Evolutionary conservation across 176 grass and related monocot genomes (phyloP).

Genomic region (Oryza officinalis): DNA sequence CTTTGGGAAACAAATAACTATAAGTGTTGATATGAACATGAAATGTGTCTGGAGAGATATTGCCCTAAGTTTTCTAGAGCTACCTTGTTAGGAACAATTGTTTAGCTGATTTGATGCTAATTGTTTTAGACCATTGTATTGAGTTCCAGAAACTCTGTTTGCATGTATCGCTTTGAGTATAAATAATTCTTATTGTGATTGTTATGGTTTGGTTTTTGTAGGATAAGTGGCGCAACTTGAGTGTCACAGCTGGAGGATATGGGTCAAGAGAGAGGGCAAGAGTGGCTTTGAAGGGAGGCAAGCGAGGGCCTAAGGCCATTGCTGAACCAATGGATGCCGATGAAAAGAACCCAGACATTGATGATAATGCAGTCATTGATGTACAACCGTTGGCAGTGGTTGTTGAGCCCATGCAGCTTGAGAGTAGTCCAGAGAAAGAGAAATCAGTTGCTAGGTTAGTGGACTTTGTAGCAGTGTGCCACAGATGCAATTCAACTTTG

Average conservation of each 20-base stretch:
- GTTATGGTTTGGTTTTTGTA: slow-evolving; percentile 31
- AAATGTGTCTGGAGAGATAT: neutral
- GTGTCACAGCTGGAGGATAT: slow-evolving; percentile 72
- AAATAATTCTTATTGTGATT: slow-evolving; percentile 7
- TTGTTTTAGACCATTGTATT: neutral
- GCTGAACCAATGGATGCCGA: slow-evolving; percentile 45
- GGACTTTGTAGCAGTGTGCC: slow-evolving; percentile 21
- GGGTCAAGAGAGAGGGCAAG: slow-evolving; percentile 80
- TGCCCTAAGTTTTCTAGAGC: neutral
- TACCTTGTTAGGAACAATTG: neutral
- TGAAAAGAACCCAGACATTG: slow-evolving; percentile 27
- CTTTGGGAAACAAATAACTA: neutral
- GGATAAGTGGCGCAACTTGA: slow-evolving; percentile 99
- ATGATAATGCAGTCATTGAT: slow-evolving; percentile 46
- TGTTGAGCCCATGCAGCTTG: slow-evolving; percentile 45
- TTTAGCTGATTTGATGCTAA: neutral
- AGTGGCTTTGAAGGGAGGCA: slow-evolving; percentile 65
- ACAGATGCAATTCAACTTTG: neutral
- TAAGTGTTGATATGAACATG: neutral
- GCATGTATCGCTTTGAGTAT: neutral
- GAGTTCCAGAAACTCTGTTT: neutral
- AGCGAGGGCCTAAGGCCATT: slow-evolving; percentile 40
- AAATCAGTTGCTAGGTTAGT: slow-evolving; percentile 68
- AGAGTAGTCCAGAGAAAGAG: slow-evolving; percentile 48
- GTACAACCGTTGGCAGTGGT: slow-evolving; percentile 60